Evolutionary conservation across 805 yeast genomes (phyloP).

Genomic region (Saturnispora ahearnii): DNA sequence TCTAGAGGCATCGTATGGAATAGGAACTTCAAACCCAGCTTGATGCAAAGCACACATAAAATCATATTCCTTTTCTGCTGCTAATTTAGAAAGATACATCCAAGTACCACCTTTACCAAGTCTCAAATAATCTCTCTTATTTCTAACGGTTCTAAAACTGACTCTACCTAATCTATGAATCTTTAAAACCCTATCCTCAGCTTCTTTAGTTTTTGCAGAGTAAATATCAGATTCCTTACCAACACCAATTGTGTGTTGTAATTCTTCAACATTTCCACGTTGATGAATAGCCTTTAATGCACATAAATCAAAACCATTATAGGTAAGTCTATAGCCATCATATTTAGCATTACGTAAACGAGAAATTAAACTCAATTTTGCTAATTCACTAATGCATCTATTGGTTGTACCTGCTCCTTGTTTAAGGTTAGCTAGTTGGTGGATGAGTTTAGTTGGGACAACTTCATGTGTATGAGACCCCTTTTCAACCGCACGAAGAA

Average conservation of each 20-base stretch:
- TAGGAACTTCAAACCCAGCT: constrained; percentile 80
- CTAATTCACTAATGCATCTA: constrained; percentile 73
- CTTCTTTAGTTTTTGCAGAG: constrained; percentile 61
- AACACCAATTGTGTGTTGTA: constrained; percentile 87
- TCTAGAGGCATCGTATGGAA: constrained; percentile 80
- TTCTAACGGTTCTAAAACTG: constrained; percentile 86
- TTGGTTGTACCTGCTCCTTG: constrained; percentile 63
- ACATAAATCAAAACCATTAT: constrained; percentile 84
- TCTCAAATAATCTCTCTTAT: constrained; percentile 83
- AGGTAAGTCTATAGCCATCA: constrained; percentile 88
- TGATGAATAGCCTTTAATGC: constrained; percentile 80
- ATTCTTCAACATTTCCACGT: constrained; percentile 61
- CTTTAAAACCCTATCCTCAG: constrained; percentile 64
- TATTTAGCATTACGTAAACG: constrained; percentile 83
- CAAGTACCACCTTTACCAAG: constrained; percentile 71
- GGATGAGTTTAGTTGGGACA: constrained; percentile 82
- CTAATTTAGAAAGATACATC: constrained; percentile 85
- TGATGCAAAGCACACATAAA: constrained; percentile 71
- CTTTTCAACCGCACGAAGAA: constrained; percentile 78
- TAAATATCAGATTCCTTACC: constrained; percentile 97
- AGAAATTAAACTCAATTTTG: constrained; percentile 72
- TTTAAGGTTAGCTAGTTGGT: constrained; percentile 67
- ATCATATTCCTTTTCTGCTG: constrained; percentile 87
- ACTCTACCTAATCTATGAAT: constrained; percentile 91
- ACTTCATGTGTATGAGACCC: constrained; percentile 92